Conservation (phyloP, 768 basidiomycete species). For the Leccinum boreale region DNA sequence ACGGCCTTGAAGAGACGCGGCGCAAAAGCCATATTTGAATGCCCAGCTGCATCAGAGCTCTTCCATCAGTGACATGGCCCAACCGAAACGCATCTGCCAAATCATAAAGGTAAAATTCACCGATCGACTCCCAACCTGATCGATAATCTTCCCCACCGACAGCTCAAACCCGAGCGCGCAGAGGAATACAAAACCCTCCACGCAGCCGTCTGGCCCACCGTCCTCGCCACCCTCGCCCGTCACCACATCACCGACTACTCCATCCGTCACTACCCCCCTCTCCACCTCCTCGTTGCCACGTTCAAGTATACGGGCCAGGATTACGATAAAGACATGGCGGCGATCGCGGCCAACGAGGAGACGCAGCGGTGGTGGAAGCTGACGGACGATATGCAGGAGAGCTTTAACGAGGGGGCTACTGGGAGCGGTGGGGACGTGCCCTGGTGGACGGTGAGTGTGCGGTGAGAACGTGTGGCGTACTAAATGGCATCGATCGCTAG, state of each 20-base stretch:
- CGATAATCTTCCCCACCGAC: background rate
- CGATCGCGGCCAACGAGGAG: slow-evolving; percentile 59
- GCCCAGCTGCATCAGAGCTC: background rate
- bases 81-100: slow-evolving; percentile 61
- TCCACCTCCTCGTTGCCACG: slow-evolving; percentile 69
- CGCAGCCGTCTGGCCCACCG: slow-evolving; percentile 62
- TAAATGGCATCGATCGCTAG: slow-evolving; percentile 24
- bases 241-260: slow-evolving; percentile 74
- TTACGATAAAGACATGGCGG: slow-evolving; percentile 64
- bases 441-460: slow-evolving; percentile 60
- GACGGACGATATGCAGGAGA: slow-evolving; percentile 77
- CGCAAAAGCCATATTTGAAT: background rate
- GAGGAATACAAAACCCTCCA: slow-evolving; percentile 60
- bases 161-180: slow-evolving; percentile 54
- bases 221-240: slow-evolving; percentile 58
- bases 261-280: slow-evolving; percentile 63
- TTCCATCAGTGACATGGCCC: slow-evolving; percentile 7
- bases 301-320: slow-evolving; percentile 73
- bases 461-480: background rate
- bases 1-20: background rate
- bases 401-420: slow-evolving; percentile 62
- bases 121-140: background rate
- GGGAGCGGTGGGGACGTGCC: slow-evolving; percentile 67
- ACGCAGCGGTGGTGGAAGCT: slow-evolving; percentile 78
- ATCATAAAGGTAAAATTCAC: slow-evolving; percentile 54